These are phyloP conservation scores for Chalciporus sp. DNA, from an alignment of 1,284 basidiomycete species.

Conservation along the genomic window DNA sequence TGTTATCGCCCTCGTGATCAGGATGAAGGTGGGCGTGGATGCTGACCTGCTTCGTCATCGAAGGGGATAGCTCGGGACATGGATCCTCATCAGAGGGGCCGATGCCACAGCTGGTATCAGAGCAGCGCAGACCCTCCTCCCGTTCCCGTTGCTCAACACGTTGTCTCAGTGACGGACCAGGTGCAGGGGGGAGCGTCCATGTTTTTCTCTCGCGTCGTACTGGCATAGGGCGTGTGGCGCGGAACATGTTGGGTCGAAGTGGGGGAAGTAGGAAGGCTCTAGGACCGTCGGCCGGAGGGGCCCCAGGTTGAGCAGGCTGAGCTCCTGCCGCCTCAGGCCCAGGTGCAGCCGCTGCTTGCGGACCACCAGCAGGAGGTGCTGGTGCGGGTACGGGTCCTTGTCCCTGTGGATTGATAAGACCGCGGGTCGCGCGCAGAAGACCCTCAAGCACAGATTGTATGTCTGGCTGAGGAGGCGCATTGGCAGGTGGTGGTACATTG, in stretches of 20 bases:
- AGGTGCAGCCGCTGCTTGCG: conserved; percentile 9
- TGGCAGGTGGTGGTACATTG: no score
- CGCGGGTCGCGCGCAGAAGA: conserved; percentile 26
- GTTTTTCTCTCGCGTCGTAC: conserved; percentile 33
- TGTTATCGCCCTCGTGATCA: not conserved
- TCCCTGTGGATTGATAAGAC: conserved; percentile 25
- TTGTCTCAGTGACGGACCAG: conserved; percentile 67
- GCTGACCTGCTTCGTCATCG: conserved; percentile 44
- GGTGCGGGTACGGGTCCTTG: conserved; percentile 11
- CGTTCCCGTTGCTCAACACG: conserved; percentile 68
- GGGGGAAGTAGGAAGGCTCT: conserved; percentile 20
- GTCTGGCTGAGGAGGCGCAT: conserved; percentile 22
- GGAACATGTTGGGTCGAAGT: conserved; percentile 26
- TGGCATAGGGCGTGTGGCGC: conserved; percentile 34
- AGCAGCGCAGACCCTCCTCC: conserved; percentile 68
- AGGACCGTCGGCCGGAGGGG: conserved; percentile 6
- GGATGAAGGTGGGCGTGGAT: conserved; percentile 38
- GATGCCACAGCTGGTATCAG: conserved; percentile 68
- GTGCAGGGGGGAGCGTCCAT: conserved; percentile 56
- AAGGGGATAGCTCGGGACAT: conserved; percentile 36
- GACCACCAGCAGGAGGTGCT: conserved; percentile 3
- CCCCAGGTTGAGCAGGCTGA: not conserved
- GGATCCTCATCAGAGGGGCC: conserved; percentile 79
- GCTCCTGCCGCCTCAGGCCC: conserved; percentile 8
- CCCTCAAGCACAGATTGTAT: conserved; percentile 28